A percentile compares a stretch with the other conserved stretches of the same genome.
phyloP scores from a whole-genome alignment of 768 basidiomycete genomes.

The Leccinum pellstonianum region DNA sequence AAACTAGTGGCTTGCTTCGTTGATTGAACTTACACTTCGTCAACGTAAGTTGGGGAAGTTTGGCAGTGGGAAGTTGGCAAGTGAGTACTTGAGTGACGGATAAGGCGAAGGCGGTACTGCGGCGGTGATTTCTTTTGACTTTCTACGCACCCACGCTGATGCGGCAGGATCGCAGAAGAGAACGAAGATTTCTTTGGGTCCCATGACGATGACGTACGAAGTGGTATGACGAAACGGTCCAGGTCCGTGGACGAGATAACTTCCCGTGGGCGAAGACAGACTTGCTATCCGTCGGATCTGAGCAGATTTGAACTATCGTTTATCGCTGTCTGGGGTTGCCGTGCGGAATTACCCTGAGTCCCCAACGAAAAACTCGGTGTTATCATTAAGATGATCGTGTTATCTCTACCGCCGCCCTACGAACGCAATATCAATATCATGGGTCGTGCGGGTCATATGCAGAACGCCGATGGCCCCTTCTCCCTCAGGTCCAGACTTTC shows the following conservation, averaged over 20 bases:
- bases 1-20: background rate
- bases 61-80: background rate
- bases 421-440: background rate
- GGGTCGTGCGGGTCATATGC: constrained; percentile 11
- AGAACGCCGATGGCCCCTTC: constrained; percentile 4
- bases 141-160: background rate
- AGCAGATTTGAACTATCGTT: background rate
- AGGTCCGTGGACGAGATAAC: background rate
- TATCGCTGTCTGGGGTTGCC: background rate
- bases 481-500: background rate
- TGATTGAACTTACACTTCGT: background rate
- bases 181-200: background rate
- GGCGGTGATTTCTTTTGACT: background rate
- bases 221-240: background rate
- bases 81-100: background rate
- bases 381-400: background rate
- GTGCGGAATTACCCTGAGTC: background rate
- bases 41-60: background rate
- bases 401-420: constrained; percentile 7
- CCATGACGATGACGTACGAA: background rate
- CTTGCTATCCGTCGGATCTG: background rate
- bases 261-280: background rate
- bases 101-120: background rate
- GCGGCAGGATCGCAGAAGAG: background rate
- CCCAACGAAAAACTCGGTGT: background rate